Conservation (phyloP, 2,329 filamentous ascomycete genomes). For the Clonostachys chloroleuca region DNA sequence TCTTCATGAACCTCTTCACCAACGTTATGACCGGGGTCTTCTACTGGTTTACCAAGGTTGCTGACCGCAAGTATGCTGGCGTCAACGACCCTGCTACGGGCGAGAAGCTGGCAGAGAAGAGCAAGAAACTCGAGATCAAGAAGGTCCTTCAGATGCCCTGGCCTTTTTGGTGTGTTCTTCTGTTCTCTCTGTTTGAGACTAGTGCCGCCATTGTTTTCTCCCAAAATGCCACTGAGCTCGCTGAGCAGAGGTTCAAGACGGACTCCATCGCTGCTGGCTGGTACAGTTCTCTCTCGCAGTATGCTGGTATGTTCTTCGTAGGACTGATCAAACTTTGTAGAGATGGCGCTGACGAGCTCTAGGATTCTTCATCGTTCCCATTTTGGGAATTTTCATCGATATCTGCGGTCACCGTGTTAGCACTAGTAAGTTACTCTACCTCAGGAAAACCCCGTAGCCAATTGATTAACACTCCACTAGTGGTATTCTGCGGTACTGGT, state of each 20-base stretch:
- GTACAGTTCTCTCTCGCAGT: slow-evolving; percentile 44
- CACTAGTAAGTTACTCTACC: background rate
- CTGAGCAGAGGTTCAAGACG: slow-evolving; percentile 47
- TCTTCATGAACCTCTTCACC: slow-evolving; percentile 60
- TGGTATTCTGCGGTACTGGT: slow-evolving; percentile 37
- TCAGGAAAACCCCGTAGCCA: background rate
- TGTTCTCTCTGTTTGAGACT: slow-evolving; percentile 48
- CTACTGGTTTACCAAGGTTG: slow-evolving; percentile 47
- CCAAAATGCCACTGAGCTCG: slow-evolving; percentile 51
- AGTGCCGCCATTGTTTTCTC: slow-evolving; percentile 43
- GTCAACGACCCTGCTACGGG: slow-evolving; percentile 47
- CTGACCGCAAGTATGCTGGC: slow-evolving; percentile 34
- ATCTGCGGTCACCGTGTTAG: slow-evolving; percentile 41
- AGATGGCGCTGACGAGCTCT: too few species aligned
- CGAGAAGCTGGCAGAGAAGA: slow-evolving; percentile 50
- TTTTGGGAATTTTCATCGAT: slow-evolving; percentile 45
- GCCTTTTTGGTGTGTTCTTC: slow-evolving; percentile 46
- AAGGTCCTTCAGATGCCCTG: slow-evolving; percentile 51
- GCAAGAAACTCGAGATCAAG: slow-evolving; percentile 45
- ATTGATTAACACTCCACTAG: slow-evolving; percentile 3
- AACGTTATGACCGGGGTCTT: slow-evolving; percentile 45
- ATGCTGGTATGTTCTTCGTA: slow-evolving; percentile 16
- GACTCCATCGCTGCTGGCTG: slow-evolving; percentile 45
- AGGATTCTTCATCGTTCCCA: slow-evolving; percentile 46
- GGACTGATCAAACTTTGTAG: too few species aligned